Evolutionary conservation across 495 filamentous ascomycete species (phyloP), one percentile per base, ranked within the genome.

Genomic region (Echria macrotheca): DNA sequence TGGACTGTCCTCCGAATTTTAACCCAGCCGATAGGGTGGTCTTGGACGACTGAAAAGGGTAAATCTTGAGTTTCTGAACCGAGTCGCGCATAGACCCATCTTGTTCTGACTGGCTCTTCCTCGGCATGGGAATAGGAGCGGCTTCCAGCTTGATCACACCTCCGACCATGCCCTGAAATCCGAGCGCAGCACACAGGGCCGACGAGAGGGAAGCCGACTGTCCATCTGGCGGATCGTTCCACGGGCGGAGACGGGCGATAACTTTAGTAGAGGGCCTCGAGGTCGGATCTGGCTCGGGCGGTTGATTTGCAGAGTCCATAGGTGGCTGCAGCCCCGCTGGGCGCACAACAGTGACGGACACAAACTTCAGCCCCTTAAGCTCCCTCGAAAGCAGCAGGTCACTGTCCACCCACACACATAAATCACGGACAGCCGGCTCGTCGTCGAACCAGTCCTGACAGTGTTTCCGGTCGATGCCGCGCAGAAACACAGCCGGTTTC

Each of bases 1-100:
- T 86, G 6, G 87, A 86, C 50, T 95, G 87, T 5, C 88, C 86
- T 4, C 94, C 94, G 60, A 96, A 96, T 59, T 85, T 90, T 15
- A 97, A 69, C 0, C 86, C 84, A 29, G 79, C 76, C 12, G 70
- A 71, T 18, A 76, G 67, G 44, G 76, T 79, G 12, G 71, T 63
- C 1, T 66, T 63, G 22, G 78, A 67, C 1, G 73, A 66, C 7
- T 77, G 66, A 54, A 96, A 95, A 0, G 93, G 94, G 54, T 81
- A 86, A 0, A 97, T 66, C 50, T 86, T 93, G 14, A 98, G 60
- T 50, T 72, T 74, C 37, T 74, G 65, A 0, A 66, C 52, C 7
- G 66, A 55, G 28, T 62, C 61, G 8, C 57, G 58, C 19, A 47
- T 39, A 26, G 59, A 48, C 5, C 61, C 63, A 4, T 66, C 61